Base-by-base conservation (phyloP, 305 asterid genomes). In the Fraxinus albicans region DNA sequence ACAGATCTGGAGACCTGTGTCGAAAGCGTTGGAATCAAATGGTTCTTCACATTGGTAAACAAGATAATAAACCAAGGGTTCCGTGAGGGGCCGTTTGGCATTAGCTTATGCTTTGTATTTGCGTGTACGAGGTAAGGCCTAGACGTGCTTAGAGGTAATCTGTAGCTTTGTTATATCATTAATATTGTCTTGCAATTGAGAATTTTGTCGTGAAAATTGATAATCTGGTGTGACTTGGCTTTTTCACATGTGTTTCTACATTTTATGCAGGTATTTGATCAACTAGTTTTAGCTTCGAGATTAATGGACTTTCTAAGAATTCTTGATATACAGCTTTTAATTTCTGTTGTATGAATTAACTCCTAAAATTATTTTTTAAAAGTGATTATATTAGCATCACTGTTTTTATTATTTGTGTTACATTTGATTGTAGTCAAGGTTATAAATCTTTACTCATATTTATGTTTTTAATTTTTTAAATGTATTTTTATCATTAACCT, bases 1-100 rank as follows among this genome's bases (percentile, higher is more conserved):
- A 84, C 58, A 91, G 98, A 81, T 19, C 88, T 27, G 99, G 97
- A 55, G 93, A 89, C 10, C 25, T 92, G 65, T 92, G 97, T 78
- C 87, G 90, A 77, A 92, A 85, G 84, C 93, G 97, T 77, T 95
- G 98, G 98, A 89, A 84, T 70, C 98, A 95, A 85, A 95, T 95
- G 98, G 92, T 89, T 91, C 81, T 83, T 78, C 98, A 95, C 82
- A 87, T 92, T 5, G 96, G 98, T 58, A 53, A 83, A 8, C 77
- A 88, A 97, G 98, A 95, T 83, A 90, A 73, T 88, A 95, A 95
- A 85, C 97, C 94, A 6, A 47, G 82, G 81, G 92, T 89, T 76
- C 88, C 88, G 27, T 88, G 86, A 91, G 80, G 33, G 47, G 53
- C 36, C 8, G 8, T 34, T 65, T 36, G 10, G 31, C 33, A 21